Conservation (phyloP, 208 protist genomes). For the Hexamita inflata region DNA sequence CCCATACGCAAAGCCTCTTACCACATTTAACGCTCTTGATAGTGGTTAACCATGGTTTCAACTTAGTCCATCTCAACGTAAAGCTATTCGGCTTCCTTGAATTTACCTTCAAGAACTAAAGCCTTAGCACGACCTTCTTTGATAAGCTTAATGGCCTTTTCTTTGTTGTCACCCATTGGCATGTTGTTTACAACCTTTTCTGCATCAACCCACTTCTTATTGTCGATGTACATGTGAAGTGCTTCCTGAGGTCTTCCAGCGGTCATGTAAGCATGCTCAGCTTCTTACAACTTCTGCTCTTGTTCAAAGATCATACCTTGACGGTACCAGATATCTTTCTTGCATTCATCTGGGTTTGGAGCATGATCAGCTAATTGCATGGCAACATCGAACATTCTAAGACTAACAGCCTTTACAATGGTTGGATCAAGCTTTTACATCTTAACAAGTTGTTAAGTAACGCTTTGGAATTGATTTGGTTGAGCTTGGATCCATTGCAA, state of each 20-base stretch:
- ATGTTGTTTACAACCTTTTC: neutral
- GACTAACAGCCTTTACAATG: constrained; percentile 1
- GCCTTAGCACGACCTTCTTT: neutral
- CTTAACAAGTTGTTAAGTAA: neutral
- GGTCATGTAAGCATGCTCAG: constrained; percentile 10
- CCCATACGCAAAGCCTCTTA: constrained; percentile 1
- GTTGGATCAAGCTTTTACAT: neutral
- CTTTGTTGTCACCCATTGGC: neutral
- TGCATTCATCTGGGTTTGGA: neutral
- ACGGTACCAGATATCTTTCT: neutral
- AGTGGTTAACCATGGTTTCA: neutral
- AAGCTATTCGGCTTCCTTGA: neutral
- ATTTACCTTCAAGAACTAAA: constrained; percentile 3
- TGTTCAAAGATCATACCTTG: neutral
- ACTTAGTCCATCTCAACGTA: neutral
- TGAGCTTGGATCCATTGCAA: neutral
- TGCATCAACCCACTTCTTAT: neutral
- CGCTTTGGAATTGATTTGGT: neutral
- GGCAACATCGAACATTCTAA: neutral
- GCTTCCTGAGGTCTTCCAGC: neutral
- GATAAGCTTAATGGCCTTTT: neutral
- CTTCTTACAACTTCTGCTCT: neutral
- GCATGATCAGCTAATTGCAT: constrained; percentile 2
- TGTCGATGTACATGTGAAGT: constrained; percentile 23
- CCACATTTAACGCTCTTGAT: constrained; percentile 22